phyloP scores from a whole-genome alignment of 1,139 yeast genomes.

The Keqinozyma sinolaborantium region DNA sequence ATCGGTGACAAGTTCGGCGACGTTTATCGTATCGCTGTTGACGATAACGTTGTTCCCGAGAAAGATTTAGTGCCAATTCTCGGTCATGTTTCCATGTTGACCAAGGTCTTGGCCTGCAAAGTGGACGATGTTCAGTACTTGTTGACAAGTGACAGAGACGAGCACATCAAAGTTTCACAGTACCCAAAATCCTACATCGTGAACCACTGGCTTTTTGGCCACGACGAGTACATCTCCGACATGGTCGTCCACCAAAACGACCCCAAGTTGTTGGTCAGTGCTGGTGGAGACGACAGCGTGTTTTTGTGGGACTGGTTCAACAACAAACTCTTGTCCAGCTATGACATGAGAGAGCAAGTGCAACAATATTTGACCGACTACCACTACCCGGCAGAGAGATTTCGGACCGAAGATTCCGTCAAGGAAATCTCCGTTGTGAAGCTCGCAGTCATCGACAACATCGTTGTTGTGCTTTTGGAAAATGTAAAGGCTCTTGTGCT shows the following conservation, averaged over 20 bases:
- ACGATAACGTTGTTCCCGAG: conserved; percentile 29
- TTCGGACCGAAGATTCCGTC: conserved; percentile 50
- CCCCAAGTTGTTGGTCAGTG: conserved; percentile 56
- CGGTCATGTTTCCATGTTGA: conserved; percentile 97
- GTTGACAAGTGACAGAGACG: conserved; percentile 91
- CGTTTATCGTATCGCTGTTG: conserved; percentile 61
- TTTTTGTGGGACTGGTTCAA: conserved; percentile 75
- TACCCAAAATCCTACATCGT: conserved; percentile 78
- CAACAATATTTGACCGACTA: conserved; percentile 48
- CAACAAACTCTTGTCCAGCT: conserved; percentile 42
- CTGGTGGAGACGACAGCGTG: conserved; percentile 86
- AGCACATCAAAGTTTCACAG: conserved; percentile 85
- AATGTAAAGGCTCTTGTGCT: conserved; percentile 52
- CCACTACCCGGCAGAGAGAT: conserved; percentile 67
- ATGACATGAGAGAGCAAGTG: conserved; percentile 48
- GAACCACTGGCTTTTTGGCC: conserved; percentile 85
- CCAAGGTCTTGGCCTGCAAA: conserved; percentile 55
- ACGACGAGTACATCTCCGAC: conserved; percentile 72
- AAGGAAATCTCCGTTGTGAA: conserved; percentile 55
- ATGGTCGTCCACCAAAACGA: conserved; percentile 52
- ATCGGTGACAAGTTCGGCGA: conserved; percentile 99
- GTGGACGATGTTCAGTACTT: conserved; percentile 50
- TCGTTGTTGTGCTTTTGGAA: conserved; percentile 49
- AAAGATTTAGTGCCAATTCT: conserved; percentile 59
- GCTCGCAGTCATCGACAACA: conserved; percentile 30